Evolutionary conservation across 2,329 filamentous ascomycete genomes (phyloP).

Genomic region (Neopestalotiopsis rosae): DNA sequence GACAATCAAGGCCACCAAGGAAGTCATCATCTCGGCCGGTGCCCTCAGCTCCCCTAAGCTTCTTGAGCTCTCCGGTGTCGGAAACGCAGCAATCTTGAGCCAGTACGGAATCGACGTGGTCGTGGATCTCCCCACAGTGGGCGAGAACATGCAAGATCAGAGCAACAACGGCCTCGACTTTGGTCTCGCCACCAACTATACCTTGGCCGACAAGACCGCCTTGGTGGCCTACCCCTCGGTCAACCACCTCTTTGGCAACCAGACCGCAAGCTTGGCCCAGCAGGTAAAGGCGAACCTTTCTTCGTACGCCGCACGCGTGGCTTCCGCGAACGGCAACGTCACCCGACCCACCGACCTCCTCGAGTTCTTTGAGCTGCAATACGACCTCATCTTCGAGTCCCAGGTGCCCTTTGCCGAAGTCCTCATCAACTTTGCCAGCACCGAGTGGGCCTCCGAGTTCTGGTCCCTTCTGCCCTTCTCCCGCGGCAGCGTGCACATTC

Average conservation of each 20-base stretch:
- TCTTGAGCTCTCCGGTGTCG: slow-evolving; percentile 30
- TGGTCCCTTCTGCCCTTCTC: slow-evolving; percentile 23
- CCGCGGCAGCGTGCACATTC: slow-evolving; percentile 22
- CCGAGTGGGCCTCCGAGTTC: slow-evolving; percentile 17
- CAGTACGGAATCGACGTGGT: slow-evolving; percentile 39
- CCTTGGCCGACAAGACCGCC: slow-evolving; percentile 8
- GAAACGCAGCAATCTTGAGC: slow-evolving; percentile 41
- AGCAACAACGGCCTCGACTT: slow-evolving; percentile 33
- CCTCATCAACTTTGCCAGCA: neutral
- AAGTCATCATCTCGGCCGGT: slow-evolving; percentile 42
- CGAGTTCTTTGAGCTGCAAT: slow-evolving; percentile 22
- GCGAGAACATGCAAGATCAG: slow-evolving; percentile 47
- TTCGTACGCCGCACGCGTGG: slow-evolving; percentile 17
- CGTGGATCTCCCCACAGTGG: slow-evolving; percentile 43
- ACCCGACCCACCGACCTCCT: slow-evolving; percentile 20
- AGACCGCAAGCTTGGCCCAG: slow-evolving; percentile 10
- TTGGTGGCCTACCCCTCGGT: slow-evolving; percentile 16
- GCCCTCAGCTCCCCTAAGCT: slow-evolving; percentile 31
- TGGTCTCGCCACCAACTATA: slow-evolving; percentile 35
- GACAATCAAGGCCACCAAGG: slow-evolving; percentile 26
- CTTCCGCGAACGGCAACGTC: slow-evolving; percentile 19
- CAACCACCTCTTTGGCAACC: slow-evolving; percentile 19
- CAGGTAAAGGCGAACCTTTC: slow-evolving; percentile 15
- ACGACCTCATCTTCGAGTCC: slow-evolving; percentile 21
- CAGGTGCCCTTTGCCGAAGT: slow-evolving; percentile 20